Conservation (phyloP, 345 rosid genomes). For the Gossypium ekmanianum region DNA sequence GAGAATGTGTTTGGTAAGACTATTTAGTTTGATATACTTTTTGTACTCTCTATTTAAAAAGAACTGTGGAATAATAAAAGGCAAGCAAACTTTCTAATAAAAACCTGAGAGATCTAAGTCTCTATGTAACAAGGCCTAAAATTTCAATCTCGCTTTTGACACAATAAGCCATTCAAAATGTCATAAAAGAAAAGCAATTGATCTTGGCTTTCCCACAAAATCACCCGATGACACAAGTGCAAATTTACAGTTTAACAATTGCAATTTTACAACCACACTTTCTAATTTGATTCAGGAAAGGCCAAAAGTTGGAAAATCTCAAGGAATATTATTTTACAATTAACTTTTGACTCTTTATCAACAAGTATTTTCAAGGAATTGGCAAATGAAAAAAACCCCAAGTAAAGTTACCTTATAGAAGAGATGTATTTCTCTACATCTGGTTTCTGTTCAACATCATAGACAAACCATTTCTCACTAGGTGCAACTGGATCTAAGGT, state of each 20-base stretch:
- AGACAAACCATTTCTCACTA: constrained; percentile 62
- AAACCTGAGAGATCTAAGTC: too few species aligned
- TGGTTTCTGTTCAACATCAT: constrained; percentile 47
- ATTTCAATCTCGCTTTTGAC: too few species aligned
- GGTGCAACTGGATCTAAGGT: constrained; percentile 26
- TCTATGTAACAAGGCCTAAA: too few species aligned
- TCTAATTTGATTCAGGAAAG: not conserved
- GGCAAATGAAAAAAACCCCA: not conserved
- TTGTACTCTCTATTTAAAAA: too few species aligned
- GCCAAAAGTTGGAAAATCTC: not conserved
- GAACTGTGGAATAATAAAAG: too few species aligned
- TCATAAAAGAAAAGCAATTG: too few species aligned
- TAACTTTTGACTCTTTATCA: not conserved
- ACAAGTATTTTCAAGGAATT: not conserved
- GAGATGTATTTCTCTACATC: constrained; percentile 59
- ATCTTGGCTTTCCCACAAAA: too few species aligned
- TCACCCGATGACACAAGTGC: too few species aligned
- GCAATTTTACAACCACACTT: not conserved
- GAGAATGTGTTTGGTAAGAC: too few species aligned
- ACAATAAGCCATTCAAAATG: too few species aligned
- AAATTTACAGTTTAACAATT: not conserved
- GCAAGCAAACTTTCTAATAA: too few species aligned
- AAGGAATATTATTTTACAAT: not conserved
- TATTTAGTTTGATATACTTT: too few species aligned
- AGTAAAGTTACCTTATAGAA: constrained; percentile 33